Percentiles rank a stretch among this genome's conserved stretches.
phyloP scores from a whole-genome alignment of 371 early-diverging fungal species.

The Capniomyces stellatus region DNA sequence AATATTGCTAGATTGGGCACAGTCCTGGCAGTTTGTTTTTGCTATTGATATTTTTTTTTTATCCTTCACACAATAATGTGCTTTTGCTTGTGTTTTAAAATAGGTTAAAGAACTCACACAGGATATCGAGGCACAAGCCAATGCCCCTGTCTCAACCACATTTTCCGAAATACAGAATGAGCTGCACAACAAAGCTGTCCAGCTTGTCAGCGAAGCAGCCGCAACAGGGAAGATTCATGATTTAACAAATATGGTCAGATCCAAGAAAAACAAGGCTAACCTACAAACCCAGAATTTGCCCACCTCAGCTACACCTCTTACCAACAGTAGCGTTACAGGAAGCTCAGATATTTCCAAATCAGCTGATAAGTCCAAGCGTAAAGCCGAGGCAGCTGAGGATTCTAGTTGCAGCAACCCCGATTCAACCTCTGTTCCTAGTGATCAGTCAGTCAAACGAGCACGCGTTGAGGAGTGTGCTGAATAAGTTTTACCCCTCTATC shows the following conservation, averaged over 20 bases:
- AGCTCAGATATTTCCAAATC: no score
- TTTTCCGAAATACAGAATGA: neutral
- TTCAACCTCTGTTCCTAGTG: no score
- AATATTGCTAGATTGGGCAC: neutral
- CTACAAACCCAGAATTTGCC: no score
- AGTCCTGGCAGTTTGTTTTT: no score
- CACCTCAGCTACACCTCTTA: no score
- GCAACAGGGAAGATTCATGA: constrained; percentile 1
- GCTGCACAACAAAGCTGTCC: neutral
- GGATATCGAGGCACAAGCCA: neutral
- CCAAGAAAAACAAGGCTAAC: constrained; percentile 5
- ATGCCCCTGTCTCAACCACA: neutral
- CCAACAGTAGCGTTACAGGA: no score
- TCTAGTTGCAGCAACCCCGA: no score
- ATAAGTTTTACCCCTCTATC: neutral
- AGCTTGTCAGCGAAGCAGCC: neutral
- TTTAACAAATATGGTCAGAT: neutral
- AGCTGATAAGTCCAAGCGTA: no score
- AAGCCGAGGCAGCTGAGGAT: no score
- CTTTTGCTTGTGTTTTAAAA: no score
- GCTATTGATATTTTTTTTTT: neutral
- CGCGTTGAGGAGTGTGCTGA: neutral
- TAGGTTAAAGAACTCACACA: neutral
- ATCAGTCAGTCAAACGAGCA: neutral
- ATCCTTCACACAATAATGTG: no score